These are phyloP conservation scores for Aspergillus cavernicola DNA, from an alignment of 495 filamentous ascomycete genomes.

Conservation along the genomic window DNA sequence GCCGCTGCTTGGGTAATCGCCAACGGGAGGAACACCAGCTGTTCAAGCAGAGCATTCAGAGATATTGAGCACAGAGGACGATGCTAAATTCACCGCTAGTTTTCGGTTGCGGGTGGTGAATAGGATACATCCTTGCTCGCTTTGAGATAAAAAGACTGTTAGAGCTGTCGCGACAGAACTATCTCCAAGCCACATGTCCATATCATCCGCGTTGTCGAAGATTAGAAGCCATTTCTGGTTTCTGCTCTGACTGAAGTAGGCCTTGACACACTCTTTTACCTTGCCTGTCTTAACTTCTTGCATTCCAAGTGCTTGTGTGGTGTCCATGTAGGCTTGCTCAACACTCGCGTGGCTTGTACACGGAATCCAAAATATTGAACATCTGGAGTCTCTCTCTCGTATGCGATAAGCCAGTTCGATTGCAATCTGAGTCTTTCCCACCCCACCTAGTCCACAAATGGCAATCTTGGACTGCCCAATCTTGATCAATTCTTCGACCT, in stretches of 20 bases:
- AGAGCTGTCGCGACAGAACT: not conserved
- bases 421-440: conserved; percentile 43
- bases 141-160: not conserved
- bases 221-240: conserved; percentile 3
- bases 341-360: conserved; percentile 1
- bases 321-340: not conserved
- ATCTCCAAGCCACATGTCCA: not conserved
- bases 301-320: not conserved
- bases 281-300: not conserved
- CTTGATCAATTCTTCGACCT: no score
- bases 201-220: conserved; percentile 5
- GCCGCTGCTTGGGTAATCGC: conserved; percentile 3
- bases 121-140: not conserved
- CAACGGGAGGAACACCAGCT: not conserved
- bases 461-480: conserved; percentile 17
- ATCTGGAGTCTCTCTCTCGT: conserved; percentile 21
- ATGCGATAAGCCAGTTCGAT: conserved; percentile 30
- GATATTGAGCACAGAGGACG: not conserved
- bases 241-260: not conserved
- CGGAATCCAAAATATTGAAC: conserved; percentile 3
- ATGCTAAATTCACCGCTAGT: not conserved
- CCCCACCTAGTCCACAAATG: conserved; percentile 37
- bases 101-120: conserved; percentile 8
- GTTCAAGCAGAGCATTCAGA: conserved; percentile 16
- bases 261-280: not conserved